Base-by-base conservation (phyloP, 2,329 filamentous ascomycete genomes). In the Aureobasidium zeae region DNA sequence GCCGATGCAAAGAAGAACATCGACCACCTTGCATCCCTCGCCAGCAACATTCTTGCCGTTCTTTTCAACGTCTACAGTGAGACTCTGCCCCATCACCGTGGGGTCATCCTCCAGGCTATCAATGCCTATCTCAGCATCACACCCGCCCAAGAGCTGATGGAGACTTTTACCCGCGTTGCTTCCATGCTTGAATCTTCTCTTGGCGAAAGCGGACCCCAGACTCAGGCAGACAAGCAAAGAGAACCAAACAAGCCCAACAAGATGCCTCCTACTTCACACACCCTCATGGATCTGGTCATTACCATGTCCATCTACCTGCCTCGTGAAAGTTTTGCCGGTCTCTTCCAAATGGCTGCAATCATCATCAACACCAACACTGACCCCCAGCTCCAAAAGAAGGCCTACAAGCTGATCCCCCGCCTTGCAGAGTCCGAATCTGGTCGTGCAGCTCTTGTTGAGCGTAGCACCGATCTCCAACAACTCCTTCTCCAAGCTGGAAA, bases 21-120 rank as follows among this genome's bases (percentile, higher is more conserved):
- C 28, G 69, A 77, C n/a, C 81, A 94, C 59, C 71, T 98, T 10
- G 79, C 85, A 12, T 69, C 70, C 1, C 88, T 91, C 57, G 75
- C 89, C 1, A 82, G 82, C 48, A 96, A 96, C 56, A 76, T 98
- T 65, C 76, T 98, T 30, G 88, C 91, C 5, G 89, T 96, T 0
- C 70, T 98, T n/a, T 96, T 98, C 72, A 98, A 98, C 59, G 89
- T 98, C 32, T 98, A 98, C 67, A 94, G 85, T 51, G 85, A 95
- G 63, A 98, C 91, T 1, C 72, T 98, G 19, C 89, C 91, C 2
- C 86, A 95, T 57, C 91, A 86, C 57, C 77, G 91, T 53, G 88
- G 86, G 0, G 86, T 85, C 15, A 91, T 98, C 43, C 70, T 98
- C 24, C 85, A 89, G 60, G 94, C 88, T 49, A 91, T 96, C 68